These are phyloP conservation scores for Aspergillus flavus DNA, from an alignment of 2,329 filamentous ascomycete species.

Conservation along the genomic window DNA sequence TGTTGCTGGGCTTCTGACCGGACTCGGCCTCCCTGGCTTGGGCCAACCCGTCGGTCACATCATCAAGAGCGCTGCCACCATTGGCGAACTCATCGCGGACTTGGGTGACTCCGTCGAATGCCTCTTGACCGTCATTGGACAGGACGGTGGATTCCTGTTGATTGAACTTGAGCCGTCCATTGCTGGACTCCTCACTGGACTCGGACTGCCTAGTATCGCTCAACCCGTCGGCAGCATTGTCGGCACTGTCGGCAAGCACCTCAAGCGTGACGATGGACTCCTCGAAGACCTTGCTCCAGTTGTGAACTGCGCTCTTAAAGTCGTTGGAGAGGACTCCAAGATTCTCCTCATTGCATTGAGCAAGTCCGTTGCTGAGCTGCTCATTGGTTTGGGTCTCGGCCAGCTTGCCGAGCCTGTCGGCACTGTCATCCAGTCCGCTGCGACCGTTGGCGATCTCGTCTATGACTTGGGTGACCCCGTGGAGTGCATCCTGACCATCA, in stretches of 20 bases:
- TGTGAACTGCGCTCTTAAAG: conserved; percentile 13
- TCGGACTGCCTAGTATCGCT: conserved; percentile 7
- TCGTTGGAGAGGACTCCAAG: conserved; percentile 14
- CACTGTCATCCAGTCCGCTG: conserved; percentile 20
- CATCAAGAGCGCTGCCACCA: conserved; percentile 26
- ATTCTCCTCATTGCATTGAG: conserved; percentile 26
- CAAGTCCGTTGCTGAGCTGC: conserved; percentile 17
- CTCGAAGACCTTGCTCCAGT: conserved; percentile 15
- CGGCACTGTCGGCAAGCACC: conserved; percentile 18
- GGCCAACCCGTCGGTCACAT: conserved; percentile 31
- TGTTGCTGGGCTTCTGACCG: conserved; percentile 29
- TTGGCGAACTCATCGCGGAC: conserved; percentile 31
- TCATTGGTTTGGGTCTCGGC: conserved; percentile 21
- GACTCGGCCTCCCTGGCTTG: conserved; percentile 30
- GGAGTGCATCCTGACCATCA: conserved; percentile 27
- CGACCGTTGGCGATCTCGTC: conserved; percentile 22
- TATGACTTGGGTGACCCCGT: conserved; percentile 21
- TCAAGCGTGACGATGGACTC: conserved; percentile 15
- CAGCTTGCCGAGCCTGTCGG: conserved; percentile 20
- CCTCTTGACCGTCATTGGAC: conserved; percentile 24
- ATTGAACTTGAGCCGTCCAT: conserved; percentile 15
- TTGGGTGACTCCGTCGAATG: conserved; percentile 23
- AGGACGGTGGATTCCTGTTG: conserved; percentile 14
- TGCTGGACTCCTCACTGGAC: conserved; percentile 11
- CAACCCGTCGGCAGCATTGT: conserved; percentile 7